Percentiles rank a stretch among this genome's conserved stretches.
These are phyloP conservation scores for Aciculosporium take DNA, from an alignment of 2,329 filamentous ascomycete genomes.

Conservation along the genomic window DNA sequence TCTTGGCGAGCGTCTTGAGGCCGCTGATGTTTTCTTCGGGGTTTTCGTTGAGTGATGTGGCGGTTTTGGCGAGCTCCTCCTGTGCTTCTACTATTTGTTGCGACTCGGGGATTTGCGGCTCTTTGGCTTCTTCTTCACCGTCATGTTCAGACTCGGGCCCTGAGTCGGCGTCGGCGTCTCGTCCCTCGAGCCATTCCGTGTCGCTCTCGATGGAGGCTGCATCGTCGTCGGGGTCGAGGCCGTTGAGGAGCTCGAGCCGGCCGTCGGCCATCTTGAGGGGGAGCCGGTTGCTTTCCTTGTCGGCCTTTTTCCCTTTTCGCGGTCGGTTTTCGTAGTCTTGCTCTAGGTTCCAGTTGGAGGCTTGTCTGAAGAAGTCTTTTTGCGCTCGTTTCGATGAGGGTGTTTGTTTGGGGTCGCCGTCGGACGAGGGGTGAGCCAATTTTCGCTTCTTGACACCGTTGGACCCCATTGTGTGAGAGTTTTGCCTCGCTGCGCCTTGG, in stretches of 20 bases:
- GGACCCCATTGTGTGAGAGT: slow-evolving; percentile 26
- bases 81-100: slow-evolving; percentile 79
- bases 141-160: slow-evolving; percentile 29
- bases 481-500: not conserved
- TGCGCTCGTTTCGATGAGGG: slow-evolving; percentile 28
- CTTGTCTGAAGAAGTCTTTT: slow-evolving; percentile 57
- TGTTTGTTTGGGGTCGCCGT: slow-evolving; percentile 26
- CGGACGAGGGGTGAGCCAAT: slow-evolving; percentile 36
- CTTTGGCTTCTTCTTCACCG: slow-evolving; percentile 21
- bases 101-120: slow-evolving; percentile 54
- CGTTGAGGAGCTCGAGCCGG: slow-evolving; percentile 44
- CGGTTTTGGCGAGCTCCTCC: slow-evolving; percentile 79
- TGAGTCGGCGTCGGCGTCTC: slow-evolving; percentile 37
- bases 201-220: slow-evolving; percentile 45
- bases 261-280: slow-evolving; percentile 82
- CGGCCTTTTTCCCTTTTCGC: slow-evolving; percentile 63
- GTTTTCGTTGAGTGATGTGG: slow-evolving; percentile 70
- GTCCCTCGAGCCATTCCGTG: slow-evolving; percentile 48
- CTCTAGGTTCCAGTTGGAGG: slow-evolving; percentile 78
- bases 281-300: slow-evolving; percentile 57
- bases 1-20: slow-evolving; percentile 63
- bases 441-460: slow-evolving; percentile 43
- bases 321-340: slow-evolving; percentile 76
- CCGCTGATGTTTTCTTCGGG: slow-evolving; percentile 78
- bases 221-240: slow-evolving; percentile 43